Evolutionary conservation across 1,284 basidiomycete species (phyloP).

Genomic region (Naganishia albida): DNA sequence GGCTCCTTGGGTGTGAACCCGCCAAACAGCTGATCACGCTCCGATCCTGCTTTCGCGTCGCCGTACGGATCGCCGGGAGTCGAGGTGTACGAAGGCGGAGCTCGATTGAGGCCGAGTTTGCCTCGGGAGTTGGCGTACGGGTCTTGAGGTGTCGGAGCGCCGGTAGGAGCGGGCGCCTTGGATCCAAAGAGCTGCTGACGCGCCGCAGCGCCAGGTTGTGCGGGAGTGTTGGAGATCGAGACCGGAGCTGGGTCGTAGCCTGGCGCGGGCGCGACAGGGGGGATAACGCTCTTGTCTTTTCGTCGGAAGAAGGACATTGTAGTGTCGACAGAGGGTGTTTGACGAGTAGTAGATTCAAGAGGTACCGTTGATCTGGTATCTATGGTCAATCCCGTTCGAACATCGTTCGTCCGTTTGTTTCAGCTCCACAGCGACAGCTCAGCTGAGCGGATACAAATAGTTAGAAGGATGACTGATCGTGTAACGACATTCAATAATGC

Average conservation of each 20-base stretch:
- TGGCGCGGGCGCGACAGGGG: constrained; percentile 55
- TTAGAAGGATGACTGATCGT: background rate
- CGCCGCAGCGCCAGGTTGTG: constrained; percentile 35
- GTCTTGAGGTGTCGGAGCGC: constrained; percentile 12
- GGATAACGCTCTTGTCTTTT: constrained; percentile 67
- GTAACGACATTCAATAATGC: background rate
- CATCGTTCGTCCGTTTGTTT: background rate
- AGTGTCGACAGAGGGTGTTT: constrained; percentile 18
- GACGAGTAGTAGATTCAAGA: background rate
- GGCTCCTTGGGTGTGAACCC: constrained; percentile 36
- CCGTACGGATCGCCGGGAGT: constrained; percentile 45
- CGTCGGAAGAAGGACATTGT: constrained; percentile 74
- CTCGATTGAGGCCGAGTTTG: background rate
- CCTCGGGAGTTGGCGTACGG: constrained; percentile 22
- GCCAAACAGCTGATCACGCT: constrained; percentile 63
- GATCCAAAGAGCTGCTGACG: constrained; percentile 55
- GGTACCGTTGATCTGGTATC: background rate
- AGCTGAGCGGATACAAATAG: background rate
- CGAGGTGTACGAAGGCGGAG: constrained; percentile 30
- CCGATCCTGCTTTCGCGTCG: constrained; percentile 56
- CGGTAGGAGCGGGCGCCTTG: constrained; percentile 10
- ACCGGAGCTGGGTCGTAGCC: constrained; percentile 38
- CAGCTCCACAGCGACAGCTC: background rate
- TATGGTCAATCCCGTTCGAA: no score
- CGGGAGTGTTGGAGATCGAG: constrained; percentile 8